Evolutionary conservation across 2,329 filamentous ascomycete genomes (phyloP).

Genomic region (Claviceps sp.): DNA sequence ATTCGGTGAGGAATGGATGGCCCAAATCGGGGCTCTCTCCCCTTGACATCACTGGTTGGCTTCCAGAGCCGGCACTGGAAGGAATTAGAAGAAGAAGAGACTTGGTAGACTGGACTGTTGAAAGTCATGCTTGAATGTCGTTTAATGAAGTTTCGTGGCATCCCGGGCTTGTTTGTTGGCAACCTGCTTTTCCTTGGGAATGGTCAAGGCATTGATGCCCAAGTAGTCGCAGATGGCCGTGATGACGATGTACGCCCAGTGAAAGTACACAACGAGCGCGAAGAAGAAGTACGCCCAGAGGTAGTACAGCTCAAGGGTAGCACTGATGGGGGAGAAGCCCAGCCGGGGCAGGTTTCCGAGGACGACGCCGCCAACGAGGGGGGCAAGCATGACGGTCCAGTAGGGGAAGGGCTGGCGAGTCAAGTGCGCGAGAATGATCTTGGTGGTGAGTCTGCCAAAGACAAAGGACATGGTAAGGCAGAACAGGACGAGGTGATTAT

Average conservation of each 20-base stretch:
- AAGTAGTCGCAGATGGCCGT: constrained; percentile 83
- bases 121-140: neutral
- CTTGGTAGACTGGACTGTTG: too few relatives aligned
- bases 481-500: constrained; percentile 85
- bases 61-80: too few relatives aligned
- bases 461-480: constrained; percentile 93
- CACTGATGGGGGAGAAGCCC: constrained; percentile 53
- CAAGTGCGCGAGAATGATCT: constrained; percentile 94
- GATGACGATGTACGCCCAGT: constrained; percentile 86
- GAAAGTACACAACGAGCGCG: constrained; percentile 72
- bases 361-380: constrained; percentile 72
- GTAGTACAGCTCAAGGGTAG: constrained; percentile 61
- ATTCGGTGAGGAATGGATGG: too few relatives aligned
- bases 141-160: constrained; percentile 23
- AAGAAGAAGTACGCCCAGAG: constrained; percentile 76
- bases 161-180: constrained; percentile 35
- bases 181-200: constrained; percentile 49
- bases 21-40: too few relatives aligned
- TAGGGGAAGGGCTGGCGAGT: constrained; percentile 89
- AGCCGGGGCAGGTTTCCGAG: constrained; percentile 71
- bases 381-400: constrained; percentile 85
- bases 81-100: too few relatives aligned
- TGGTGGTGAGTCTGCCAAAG: constrained; percentile 95
- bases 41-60: too few relatives aligned
- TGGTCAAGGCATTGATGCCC: constrained; percentile 89